Evolutionary conservation across 768 basidiomycete species (phyloP).

Genomic region (Galerina marginata): DNA sequence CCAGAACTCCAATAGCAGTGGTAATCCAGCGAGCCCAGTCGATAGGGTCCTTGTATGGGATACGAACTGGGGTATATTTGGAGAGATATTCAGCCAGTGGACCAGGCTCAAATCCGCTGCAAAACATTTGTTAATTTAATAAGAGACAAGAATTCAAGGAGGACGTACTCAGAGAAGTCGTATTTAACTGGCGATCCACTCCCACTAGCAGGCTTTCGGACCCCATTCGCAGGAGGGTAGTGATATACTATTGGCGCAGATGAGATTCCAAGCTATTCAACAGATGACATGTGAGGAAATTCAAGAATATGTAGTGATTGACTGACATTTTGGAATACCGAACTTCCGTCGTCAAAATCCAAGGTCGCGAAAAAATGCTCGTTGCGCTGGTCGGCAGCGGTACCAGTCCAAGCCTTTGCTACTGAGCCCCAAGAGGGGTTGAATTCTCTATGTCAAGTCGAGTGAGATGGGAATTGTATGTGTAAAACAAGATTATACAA

Average conservation of each 20-base stretch:
- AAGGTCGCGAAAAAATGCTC: conserved; percentile 91
- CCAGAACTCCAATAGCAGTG: conserved; percentile 48
- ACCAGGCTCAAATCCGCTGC: conserved; percentile 83
- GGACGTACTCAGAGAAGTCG: conserved; percentile 77
- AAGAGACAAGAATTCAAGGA: not conserved
- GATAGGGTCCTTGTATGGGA: conserved; percentile 83
- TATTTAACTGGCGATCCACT: conserved; percentile 66
- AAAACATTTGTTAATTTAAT: not conserved
- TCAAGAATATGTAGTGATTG: conserved; percentile 2
- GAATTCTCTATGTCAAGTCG: conserved; percentile 67
- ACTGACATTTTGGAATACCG: conserved; percentile 80
- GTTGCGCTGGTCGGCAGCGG: conserved; percentile 64
- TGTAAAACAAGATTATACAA: conserved; percentile 35
- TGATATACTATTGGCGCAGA: conserved; percentile 87
- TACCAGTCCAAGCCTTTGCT: conserved; percentile 80
- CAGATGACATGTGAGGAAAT: not conserved
- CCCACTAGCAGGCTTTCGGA: conserved; percentile 61
- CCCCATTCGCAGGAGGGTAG: conserved; percentile 76
- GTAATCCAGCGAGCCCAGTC: conserved; percentile 68
- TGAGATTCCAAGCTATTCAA: conserved; percentile 70
- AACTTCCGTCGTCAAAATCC: conserved; percentile 82
- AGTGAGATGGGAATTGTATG: conserved; percentile 6
- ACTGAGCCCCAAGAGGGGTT: conserved; percentile 83
- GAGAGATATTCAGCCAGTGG: conserved; percentile 80
- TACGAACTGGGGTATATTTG: conserved; percentile 73